Conservation (phyloP, 108 stramenopile species). For the Epithemia pelagica region DNA sequence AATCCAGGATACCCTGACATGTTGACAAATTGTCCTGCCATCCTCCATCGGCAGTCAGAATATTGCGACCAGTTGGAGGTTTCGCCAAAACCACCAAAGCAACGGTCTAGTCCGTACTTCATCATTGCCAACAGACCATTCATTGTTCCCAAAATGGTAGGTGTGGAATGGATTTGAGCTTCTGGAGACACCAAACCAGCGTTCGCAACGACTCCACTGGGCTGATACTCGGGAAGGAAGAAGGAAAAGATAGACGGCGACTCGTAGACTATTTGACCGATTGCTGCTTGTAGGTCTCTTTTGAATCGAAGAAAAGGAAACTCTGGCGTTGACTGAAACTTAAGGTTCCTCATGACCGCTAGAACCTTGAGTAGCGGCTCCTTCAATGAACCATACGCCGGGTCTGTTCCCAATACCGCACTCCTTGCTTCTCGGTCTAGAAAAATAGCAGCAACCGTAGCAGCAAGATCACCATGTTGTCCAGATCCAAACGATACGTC, state of each 20-base stretch:
- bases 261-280: constrained; percentile 39
- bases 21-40: no score
- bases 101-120: no score
- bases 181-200: constrained; percentile 43
- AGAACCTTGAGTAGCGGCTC: constrained; percentile 45
- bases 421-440: constrained; percentile 29
- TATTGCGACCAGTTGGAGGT: no score
- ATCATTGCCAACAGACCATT: constrained; percentile 44
- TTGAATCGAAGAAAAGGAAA: not conserved
- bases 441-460: constrained; percentile 35
- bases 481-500: constrained; percentile 27
- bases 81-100: no score
- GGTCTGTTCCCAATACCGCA: constrained; percentile 28
- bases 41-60: no score
- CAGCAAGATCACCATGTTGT: constrained; percentile 32
- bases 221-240: constrained; percentile 33
- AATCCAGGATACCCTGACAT: no score
- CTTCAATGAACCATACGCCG: constrained; percentile 13
- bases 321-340: not conserved
- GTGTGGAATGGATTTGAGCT: constrained; percentile 21
- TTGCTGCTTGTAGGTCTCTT: constrained; percentile 15
- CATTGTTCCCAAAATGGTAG: constrained; percentile 10
- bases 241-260: constrained; percentile 44
- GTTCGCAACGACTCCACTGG: not conserved
- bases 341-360: constrained; percentile 20